These are phyloP conservation scores for Acrodontium crateriforme DNA, from an alignment of 2,329 filamentous ascomycete genomes.

Conservation along the genomic window DNA sequence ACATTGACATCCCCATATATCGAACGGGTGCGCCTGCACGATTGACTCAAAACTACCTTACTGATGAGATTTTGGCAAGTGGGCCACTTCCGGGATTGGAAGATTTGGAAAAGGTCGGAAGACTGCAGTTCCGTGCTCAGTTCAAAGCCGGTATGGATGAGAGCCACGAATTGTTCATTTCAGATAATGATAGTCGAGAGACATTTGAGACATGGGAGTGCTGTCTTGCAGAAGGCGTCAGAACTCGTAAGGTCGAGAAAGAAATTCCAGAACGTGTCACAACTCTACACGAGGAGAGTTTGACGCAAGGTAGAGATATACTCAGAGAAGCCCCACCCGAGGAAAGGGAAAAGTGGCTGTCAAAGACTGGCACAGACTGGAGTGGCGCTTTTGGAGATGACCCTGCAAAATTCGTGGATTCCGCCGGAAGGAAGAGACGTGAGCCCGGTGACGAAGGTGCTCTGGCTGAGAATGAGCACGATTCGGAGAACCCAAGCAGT, in stretches of 20 bases:
- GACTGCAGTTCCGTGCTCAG: conserved; percentile 61
- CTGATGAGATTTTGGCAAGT: conserved; percentile 54
- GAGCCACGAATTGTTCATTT: conserved; percentile 69
- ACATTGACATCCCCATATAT: conserved; percentile 86
- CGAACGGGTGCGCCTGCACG: conserved; percentile 60
- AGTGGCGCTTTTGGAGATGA: conserved; percentile 72
- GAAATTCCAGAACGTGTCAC: conserved; percentile 61
- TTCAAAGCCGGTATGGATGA: conserved; percentile 88
- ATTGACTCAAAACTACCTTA: conserved; percentile 85
- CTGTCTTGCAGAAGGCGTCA: conserved; percentile 75
- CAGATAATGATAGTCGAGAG: conserved; percentile 78
- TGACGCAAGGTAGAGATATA: conserved; percentile 68
- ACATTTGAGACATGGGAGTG: conserved; percentile 93
- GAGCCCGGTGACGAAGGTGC: conserved; percentile 41
- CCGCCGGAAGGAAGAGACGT: conserved; percentile 38
- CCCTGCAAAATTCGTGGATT: conserved; percentile 46
- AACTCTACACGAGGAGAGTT: conserved; percentile 65
- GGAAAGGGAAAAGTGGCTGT: conserved; percentile 64
- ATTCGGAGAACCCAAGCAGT: conserved; percentile 26
- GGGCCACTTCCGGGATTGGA: conserved; percentile 52
- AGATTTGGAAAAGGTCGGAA: conserved; percentile 65
- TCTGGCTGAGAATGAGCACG: conserved; percentile 27
- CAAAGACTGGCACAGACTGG: conserved; percentile 74
- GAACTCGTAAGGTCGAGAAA: conserved; percentile 52
- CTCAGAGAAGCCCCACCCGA: conserved; percentile 58